Percentiles rank a stretch among this genome's conserved stretches.
Evolutionary conservation across 371 early-diverging fungal species (phyloP).

Genomic region (Mucor irregularis): DNA sequence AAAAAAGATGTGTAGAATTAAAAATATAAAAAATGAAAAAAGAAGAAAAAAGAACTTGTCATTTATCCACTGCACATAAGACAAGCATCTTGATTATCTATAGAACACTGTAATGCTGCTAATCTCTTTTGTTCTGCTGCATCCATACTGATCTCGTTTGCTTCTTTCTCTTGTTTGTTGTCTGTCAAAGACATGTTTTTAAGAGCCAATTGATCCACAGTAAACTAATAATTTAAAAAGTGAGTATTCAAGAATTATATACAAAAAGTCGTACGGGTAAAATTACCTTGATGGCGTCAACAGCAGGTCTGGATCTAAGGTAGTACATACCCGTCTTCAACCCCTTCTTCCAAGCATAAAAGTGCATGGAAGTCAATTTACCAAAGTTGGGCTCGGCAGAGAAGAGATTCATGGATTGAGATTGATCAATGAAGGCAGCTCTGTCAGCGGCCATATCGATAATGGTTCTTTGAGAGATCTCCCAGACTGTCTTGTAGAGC

Average conservation of each 20-base stretch:
- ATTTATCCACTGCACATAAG: conserved; percentile 84
- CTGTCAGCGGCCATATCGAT: conserved; percentile 93
- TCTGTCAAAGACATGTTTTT: conserved; percentile 33
- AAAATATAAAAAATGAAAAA: not conserved
- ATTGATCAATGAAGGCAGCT: conserved; percentile 98
- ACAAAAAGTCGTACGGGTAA: not conserved
- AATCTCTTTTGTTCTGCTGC: conserved; percentile 22
- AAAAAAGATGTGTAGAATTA: not conserved
- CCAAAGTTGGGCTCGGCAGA: conserved; percentile 91
- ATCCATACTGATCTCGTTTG: conserved; percentile 15
- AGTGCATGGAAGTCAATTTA: conserved; percentile 98
- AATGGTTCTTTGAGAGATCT: conserved; percentile 90
- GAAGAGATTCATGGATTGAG: conserved; percentile 98
- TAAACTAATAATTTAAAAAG: conserved; percentile 47
- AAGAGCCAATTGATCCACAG: conserved; percentile 65
- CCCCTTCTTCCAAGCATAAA: conserved; percentile 98
- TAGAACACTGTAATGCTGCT: conserved; percentile 69
- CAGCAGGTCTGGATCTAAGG: conserved; percentile 96
- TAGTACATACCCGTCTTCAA: conserved; percentile 99
- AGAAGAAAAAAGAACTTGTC: not conserved
- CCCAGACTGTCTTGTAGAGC: conserved; percentile 99
- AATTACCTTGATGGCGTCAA: conserved; percentile 93
- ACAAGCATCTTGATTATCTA: conserved; percentile 92
- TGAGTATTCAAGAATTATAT: not conserved
- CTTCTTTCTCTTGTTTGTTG: conserved; percentile 60